Base-by-base conservation (phyloP, 768 basidiomycete genomes). In the Boletellus emodensis region DNA sequence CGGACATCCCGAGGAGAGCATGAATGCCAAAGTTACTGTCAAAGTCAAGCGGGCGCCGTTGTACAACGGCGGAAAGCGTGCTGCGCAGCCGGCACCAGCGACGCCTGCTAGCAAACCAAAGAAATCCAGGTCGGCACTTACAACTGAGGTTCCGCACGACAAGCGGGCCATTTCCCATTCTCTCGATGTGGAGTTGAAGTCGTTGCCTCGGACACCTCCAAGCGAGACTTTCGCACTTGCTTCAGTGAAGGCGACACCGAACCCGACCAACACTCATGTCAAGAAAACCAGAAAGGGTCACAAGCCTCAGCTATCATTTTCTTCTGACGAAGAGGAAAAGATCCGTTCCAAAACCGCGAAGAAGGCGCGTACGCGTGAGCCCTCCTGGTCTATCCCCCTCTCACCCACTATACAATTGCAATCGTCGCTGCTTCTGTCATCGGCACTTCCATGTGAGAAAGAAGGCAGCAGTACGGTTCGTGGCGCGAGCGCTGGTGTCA, bases 271-370 rank as follows among this genome's bases (percentile, higher is more conserved):
- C 24, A 35, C 47, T 9, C 41, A 61, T 28, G 43, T 40, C 26
- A 62, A 45, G 58, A 66, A 69, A 49, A 11, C 51, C 40, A 48
- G 64, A 64, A 75, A 61, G 62, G 68, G 60, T 54, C 71, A 71
- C 38, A 60, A 54, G 35, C 67, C 72, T 40, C 74, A 40, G 74
- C 70, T 62, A 70, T 80, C 74, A 37, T 70, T 80, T 20, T 86
- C 87, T 12, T 85, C 84, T 17, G 87, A 90, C 59, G 87, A 89
- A 55, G 87, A 89, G 61, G 86, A 90, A 69, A 83, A 82, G 64
- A 59, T 75, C 20, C 78, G 85, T 34, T 75, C 73, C 36, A 74
- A 73, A 54, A 74, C 72, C 33, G 82, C 75, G 20, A 90, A 89
- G 77, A 87, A 84, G 68, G 69, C 75, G 43, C 75, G 80, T 46